Evolutionary conservation across 495 filamentous ascomycete species (phyloP).

Genomic region (Pseudomonodictys pantanalensis): DNA sequence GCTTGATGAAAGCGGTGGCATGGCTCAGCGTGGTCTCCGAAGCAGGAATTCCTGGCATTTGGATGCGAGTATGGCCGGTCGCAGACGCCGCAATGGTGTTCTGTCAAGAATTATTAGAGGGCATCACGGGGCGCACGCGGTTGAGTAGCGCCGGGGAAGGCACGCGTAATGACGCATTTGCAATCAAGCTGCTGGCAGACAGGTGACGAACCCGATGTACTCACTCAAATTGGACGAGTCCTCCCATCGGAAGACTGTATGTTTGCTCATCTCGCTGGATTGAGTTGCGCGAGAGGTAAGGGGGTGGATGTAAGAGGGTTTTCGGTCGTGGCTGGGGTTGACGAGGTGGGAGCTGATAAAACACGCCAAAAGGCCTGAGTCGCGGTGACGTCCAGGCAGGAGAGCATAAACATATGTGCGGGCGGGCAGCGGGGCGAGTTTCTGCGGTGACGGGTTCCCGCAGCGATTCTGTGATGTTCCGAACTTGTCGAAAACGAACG

Average conservation of each 20-base stretch:
- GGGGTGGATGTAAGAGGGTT: background rate
- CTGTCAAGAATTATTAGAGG: conserved; percentile 2
- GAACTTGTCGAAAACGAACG: too few species aligned
- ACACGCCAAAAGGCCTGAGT: too few species aligned
- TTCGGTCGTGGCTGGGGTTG: background rate
- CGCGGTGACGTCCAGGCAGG: too few species aligned
- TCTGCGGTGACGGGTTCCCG: too few species aligned
- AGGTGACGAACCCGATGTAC: background rate
- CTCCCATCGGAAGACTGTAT: conserved; percentile 27
- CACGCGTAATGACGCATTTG: background rate
- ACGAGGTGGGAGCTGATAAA: too few species aligned
- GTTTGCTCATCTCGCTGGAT: background rate
- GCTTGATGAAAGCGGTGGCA: conserved; percentile 33
- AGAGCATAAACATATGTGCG: too few species aligned
- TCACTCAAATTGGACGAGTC: conserved; percentile 25
- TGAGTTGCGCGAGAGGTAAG: background rate
- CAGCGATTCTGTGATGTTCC: too few species aligned
- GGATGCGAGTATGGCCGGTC: conserved; percentile 24
- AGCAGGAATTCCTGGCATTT: conserved; percentile 18
- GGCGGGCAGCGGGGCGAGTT: too few species aligned
- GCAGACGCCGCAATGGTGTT: conserved; percentile 38
- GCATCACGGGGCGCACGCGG: background rate
- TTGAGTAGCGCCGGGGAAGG: background rate
- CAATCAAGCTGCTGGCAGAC: background rate
- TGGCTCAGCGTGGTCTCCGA: conserved; percentile 37